Evolutionary conservation across 2,329 filamentous ascomycete genomes (phyloP).

Genomic region (Cercospora sp.): DNA sequence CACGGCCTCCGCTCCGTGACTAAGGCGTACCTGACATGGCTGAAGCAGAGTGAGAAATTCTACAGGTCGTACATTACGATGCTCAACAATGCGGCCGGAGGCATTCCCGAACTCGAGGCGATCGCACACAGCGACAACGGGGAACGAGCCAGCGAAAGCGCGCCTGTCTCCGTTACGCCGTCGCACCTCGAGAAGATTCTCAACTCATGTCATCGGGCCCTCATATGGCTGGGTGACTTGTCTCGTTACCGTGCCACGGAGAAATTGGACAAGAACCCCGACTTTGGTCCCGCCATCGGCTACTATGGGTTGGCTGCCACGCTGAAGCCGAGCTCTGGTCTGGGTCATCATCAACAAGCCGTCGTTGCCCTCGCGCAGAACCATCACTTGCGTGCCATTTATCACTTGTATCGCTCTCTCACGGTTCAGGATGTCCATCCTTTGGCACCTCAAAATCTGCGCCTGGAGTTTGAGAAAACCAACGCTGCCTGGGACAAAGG

Average conservation of each 20-base stretch:
- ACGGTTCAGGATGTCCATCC: slow-evolving; percentile 73
- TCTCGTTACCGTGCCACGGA: slow-evolving; percentile 80
- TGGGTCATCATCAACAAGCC: slow-evolving; percentile 85
- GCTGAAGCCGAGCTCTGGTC: slow-evolving; percentile 75
- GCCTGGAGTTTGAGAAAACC: slow-evolving; percentile 73
- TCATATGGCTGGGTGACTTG: slow-evolving; percentile 87
- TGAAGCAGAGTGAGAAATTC: slow-evolving; percentile 84
- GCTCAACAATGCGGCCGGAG: slow-evolving; percentile 62
- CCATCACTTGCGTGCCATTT: slow-evolving; percentile 81
- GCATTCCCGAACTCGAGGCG: slow-evolving; percentile 59
- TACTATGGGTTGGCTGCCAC: slow-evolving; percentile 83
- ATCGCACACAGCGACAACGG: slow-evolving; percentile 48
- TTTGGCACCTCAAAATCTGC: slow-evolving; percentile 72
- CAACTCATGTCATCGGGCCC: slow-evolving; percentile 74
- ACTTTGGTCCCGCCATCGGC: slow-evolving; percentile 75
- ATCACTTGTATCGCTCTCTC: slow-evolving; percentile 84
- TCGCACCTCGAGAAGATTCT: slow-evolving; percentile 63
- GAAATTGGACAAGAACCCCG: slow-evolving; percentile 69
- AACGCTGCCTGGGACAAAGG: slow-evolving; percentile 58
- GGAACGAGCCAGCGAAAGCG: slow-evolving; percentile 33
- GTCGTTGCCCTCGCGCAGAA: slow-evolving; percentile 77
- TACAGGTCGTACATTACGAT: slow-evolving; percentile 84
- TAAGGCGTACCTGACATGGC: slow-evolving; percentile 78
- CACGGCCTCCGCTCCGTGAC: slow-evolving; percentile 74
- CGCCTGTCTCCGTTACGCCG: slow-evolving; percentile 29